A percentile compares a stretch with the other conserved stretches of the same genome.
These are phyloP conservation scores for Torulaspora indica DNA, from an alignment of 805 yeast genomes.

Conservation along the genomic window DNA sequence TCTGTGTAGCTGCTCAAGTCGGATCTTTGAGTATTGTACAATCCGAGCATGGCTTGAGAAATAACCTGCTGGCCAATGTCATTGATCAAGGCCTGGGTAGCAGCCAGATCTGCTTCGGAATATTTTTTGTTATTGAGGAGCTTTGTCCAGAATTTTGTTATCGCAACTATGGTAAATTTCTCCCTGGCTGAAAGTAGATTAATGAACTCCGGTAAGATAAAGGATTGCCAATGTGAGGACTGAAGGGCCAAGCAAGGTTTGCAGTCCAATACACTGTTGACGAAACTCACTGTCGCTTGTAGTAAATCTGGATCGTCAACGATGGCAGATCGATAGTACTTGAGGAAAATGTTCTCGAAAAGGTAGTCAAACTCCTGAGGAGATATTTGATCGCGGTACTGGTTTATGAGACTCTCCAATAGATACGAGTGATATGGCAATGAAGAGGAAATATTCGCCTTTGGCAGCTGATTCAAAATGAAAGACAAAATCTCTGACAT, in stretches of 20 bases:
- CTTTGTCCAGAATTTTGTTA: constrained; percentile 50
- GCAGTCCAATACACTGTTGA: constrained; percentile 45
- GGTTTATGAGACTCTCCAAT: constrained; percentile 42
- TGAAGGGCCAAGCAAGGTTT: constrained; percentile 47
- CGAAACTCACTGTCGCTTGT: constrained; percentile 48
- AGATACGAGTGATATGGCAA: constrained; percentile 45
- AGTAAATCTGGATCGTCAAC: constrained; percentile 55
- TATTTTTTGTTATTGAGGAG: constrained; percentile 46
- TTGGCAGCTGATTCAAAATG: constrained; percentile 24
- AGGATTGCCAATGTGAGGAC: constrained; percentile 25
- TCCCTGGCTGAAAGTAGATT: constrained; percentile 42
- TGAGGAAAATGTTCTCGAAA: constrained; percentile 39
- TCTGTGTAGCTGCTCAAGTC: constrained; percentile 56
- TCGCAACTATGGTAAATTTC: constrained; percentile 46
- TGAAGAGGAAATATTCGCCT: constrained; percentile 33
- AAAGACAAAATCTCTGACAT: constrained; percentile 31
- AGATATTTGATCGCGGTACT: constrained; percentile 35
- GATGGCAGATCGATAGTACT: constrained; percentile 35
- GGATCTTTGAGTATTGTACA: constrained; percentile 54
- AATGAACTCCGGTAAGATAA: constrained; percentile 30
- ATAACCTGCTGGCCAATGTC: constrained; percentile 31
- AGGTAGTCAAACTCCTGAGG: constrained; percentile 37
- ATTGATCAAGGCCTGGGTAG: constrained; percentile 29
- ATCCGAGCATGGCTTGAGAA: constrained; percentile 37
- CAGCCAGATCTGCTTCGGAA: constrained; percentile 39